These are phyloP conservation scores for Leccinum subgranulosum DNA, from an alignment of 768 basidiomycete species.

Conservation along the genomic window DNA sequence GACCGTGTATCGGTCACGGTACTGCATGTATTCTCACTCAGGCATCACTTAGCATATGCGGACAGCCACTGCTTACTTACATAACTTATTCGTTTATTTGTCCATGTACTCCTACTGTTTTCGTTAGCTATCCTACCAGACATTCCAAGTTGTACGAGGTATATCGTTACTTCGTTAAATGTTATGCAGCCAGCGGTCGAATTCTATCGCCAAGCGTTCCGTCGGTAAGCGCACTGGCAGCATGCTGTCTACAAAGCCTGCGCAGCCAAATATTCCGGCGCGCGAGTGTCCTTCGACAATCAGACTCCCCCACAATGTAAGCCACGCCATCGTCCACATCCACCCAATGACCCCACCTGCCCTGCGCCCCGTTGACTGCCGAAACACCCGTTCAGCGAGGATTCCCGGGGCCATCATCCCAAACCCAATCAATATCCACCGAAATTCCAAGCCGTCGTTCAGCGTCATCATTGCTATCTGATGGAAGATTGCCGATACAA, in stretches of 20 bases:
- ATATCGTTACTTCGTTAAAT: background rate
- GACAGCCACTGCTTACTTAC: background rate
- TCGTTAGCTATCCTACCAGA: background rate
- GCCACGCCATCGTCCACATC: conserved; percentile 35
- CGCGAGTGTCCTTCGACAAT: conserved; percentile 23
- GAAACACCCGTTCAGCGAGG: conserved; percentile 39
- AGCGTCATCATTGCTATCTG: conserved; percentile 49
- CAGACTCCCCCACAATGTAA: conserved; percentile 20
- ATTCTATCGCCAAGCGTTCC: conserved; percentile 4
- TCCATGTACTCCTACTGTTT: background rate
- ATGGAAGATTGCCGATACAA: conserved; percentile 56
- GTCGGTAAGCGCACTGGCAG: conserved; percentile 9
- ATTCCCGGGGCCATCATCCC: conserved; percentile 52
- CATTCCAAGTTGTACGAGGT: background rate
- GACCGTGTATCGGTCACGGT: background rate
- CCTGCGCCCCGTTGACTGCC: conserved; percentile 19
- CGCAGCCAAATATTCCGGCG: conserved; percentile 8
- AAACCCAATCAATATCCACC: conserved; percentile 46
- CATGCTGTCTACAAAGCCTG: conserved; percentile 1
- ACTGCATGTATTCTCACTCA: background rate
- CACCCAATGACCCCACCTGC: conserved; percentile 33
- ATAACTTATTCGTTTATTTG: background rate
- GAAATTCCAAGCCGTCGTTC: conserved; percentile 44
- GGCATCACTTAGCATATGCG: background rate
- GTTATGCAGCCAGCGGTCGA: conserved; percentile 15